Evolutionary conservation across 2,329 filamentous ascomycete genomes (phyloP), one percentile per base, ranked within the genome.

Genomic region (Trichoderma sp.): DNA sequence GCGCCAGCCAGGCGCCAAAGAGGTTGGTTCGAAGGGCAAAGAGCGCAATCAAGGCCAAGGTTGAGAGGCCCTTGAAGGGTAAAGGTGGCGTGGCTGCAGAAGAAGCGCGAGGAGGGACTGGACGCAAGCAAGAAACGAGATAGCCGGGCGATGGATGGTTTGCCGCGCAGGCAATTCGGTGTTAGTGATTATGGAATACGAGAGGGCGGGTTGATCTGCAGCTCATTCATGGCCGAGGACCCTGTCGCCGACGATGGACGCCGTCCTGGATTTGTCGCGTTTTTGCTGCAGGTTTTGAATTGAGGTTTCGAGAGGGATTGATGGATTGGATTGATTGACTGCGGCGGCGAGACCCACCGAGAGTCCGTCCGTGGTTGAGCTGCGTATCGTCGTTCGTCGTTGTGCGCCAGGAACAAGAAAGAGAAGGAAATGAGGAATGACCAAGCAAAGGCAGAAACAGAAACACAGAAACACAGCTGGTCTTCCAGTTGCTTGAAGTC

Each of bases 1-100:
- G 60, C 71, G 71, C 71, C 68, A 53, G 59, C 53, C 53, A 41
- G 38, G 69, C 69, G 59, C 69, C 69, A 45, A 38, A 53, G 50
- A 29, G 64, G 2, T 53, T 53, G 64, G 8, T 53, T 63, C 60
- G 53, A 33, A 33, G 41, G 38, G 9, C 35, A 45, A 31, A 16
- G n/a, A 45, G n/a, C 21, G 31, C 16, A 59, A 56, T 9, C 4
- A 53, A 53, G 9, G 45, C 45, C 45, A 53, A 53, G 50, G 11
- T 14, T 56, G 50, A 56, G 50, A 35, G 27, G 29, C 14, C 41
- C 41, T 45, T 45, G 41, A 21, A 33, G 11, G 59, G 16, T 11
- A 63, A 33, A 63, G 11, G 67, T 35, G 24, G 50, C 65, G 31
- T 41, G 67, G 50, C 21, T 59, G 50, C 33, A n/a, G 67, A 60